Evolutionary conservation across 306 rosid genomes (phyloP).

Genomic region (Abrus precatorius): DNA sequence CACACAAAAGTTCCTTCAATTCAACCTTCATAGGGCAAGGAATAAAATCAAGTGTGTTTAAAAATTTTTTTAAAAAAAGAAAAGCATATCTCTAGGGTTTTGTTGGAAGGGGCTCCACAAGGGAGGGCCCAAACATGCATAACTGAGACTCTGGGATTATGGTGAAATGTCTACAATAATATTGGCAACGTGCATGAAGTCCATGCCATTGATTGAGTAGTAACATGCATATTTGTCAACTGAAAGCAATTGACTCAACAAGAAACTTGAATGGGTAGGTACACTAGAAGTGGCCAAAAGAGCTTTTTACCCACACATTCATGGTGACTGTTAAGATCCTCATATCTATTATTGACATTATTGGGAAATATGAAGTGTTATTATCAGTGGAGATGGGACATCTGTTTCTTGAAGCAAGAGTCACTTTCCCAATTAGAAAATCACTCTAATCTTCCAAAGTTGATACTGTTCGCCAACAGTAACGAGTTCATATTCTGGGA

Average conservation of each 20-base stretch:
- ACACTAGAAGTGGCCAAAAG: constrained; percentile 43
- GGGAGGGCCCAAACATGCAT: constrained; percentile 25
- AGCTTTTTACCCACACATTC: constrained; percentile 43
- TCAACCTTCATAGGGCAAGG: background rate
- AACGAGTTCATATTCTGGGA: background rate
- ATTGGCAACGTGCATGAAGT: constrained; percentile 46
- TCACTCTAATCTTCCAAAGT: constrained; percentile 41
- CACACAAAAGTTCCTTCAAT: background rate
- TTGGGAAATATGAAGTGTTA: constrained; percentile 30
- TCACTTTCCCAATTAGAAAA: constrained; percentile 23
- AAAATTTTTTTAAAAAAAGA: background rate
- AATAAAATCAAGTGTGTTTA: constrained; percentile 17
- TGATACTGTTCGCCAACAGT: constrained; percentile 37
- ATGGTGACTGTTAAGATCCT: constrained; percentile 31
- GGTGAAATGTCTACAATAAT: constrained; percentile 43
- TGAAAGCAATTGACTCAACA: constrained; percentile 38
- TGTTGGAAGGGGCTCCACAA: constrained; percentile 40
- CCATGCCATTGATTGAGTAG: constrained; percentile 39
- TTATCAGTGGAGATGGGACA: constrained; percentile 31
- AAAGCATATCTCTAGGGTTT: constrained; percentile 37
- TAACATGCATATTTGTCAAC: constrained; percentile 36
- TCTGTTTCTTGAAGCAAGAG: constrained; percentile 37
- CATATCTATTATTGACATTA: constrained; percentile 46
- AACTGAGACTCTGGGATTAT: background rate
- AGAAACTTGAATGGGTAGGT: constrained; percentile 37